Evolutionary conservation across 306 rosid genomes (phyloP).

Genomic region (Hylodesmum podocarpum): DNA sequence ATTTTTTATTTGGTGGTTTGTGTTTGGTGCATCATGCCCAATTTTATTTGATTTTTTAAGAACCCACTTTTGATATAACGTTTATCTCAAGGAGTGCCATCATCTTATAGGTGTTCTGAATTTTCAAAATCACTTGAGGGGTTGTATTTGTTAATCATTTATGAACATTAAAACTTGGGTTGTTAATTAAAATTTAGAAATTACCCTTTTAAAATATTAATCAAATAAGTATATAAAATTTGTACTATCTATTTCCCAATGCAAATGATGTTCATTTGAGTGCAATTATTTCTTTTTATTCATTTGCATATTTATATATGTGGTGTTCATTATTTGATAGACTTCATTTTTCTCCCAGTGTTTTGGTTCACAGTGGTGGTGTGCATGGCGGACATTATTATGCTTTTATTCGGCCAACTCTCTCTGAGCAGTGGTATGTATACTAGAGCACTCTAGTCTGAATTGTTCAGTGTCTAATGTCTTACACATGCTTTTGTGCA

Average conservation of each 20-base stretch:
- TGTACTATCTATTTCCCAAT: constrained; percentile 8
- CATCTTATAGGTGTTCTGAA: neutral
- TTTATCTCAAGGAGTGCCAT: neutral
- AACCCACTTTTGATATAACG: constrained; percentile 8
- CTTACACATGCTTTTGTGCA: constrained; percentile 8
- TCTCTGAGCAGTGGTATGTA: constrained; percentile 87
- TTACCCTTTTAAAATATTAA: neutral
- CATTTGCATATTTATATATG: neutral
- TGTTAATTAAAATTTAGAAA: neutral
- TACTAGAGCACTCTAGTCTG: constrained; percentile 5
- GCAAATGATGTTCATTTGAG: neutral
- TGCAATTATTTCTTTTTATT: neutral
- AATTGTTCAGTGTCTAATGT: constrained; percentile 7
- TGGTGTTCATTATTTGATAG: constrained; percentile 23
- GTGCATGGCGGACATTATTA: constrained; percentile 99
- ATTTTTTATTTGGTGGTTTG: constrained; percentile 3
- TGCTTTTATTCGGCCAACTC: constrained; percentile 96
- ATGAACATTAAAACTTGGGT: neutral
- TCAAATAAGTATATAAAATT: neutral
- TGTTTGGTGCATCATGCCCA: constrained; percentile 11
- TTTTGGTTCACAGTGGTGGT: constrained; percentile 99
- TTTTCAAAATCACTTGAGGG: neutral
- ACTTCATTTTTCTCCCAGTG: constrained; percentile 55
- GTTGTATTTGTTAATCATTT: neutral
- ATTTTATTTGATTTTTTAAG: neutral